Base-by-base conservation (phyloP, 257 asterid species). In the Echium plantagineum region DNA sequence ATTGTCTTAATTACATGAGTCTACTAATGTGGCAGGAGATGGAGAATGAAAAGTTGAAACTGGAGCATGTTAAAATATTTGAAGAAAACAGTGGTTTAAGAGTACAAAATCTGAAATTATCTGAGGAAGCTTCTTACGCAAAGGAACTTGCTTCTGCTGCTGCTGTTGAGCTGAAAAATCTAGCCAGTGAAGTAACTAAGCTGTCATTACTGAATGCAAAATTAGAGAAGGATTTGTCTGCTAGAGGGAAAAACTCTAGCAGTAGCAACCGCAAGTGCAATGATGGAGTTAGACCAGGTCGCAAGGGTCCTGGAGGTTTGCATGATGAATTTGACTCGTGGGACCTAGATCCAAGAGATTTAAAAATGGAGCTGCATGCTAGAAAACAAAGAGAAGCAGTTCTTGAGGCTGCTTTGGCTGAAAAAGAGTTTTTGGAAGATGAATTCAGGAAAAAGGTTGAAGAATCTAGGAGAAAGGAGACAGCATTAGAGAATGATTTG, bases 141-240 rank as follows among this genome's bases (percentile, higher is more conserved):
- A 93, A 89, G 77, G 99, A 89, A 72, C 75, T 93, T 66, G 99
- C 99, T 66, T 86, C 99, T 67, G 99, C 97, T 61, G 99, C 99
- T 55, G 99, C 97, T 3, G 84, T 82, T 46, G 99, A 93, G 69
- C 78, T 93, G 60, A 93, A 93, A 78, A 89, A 69, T 74, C 75
- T 93, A 71, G 94, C 99, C 24, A 83, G 89, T 52, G 99, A 93
- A 79, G 95, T 93, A 63, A 93, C 99, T 42, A 89, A 86, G 75
- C 79, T 89, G 53, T 89, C 96, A 6, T 32, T 93, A 30, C 97
- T 78, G 58, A 89, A 86, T 21, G 83, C 90, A 60, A 89, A 81
- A 74, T 69, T 88, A 52, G 97, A 86, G 63, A 93, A 85, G 76
- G 97, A 93, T 67, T 19, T 86, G 63, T 77, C 91, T 42, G 76